Evolutionary conservation across 768 basidiomycete species (phyloP).

Genomic region (Sarcodon sp.): DNA sequence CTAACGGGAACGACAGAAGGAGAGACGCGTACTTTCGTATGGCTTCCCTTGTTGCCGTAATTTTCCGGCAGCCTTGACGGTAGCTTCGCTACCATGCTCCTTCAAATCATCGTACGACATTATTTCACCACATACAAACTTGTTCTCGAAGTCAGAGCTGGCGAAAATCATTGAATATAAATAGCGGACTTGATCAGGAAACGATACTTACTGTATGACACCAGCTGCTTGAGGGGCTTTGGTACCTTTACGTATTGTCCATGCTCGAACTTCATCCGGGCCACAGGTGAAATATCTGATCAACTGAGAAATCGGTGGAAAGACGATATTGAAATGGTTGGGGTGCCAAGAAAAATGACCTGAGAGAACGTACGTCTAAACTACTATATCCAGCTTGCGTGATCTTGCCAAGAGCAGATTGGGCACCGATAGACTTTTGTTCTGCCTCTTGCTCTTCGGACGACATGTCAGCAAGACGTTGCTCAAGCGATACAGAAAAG

Average conservation of each 20-base stretch:
- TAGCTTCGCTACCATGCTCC: conserved; percentile 80
- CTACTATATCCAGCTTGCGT: conserved; percentile 87
- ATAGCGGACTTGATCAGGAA: neutral
- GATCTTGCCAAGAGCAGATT: conserved; percentile 79
- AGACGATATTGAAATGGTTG: neutral
- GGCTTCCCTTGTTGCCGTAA: conserved; percentile 93
- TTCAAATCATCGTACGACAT: conserved; percentile 86
- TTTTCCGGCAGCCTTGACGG: conserved; percentile 93
- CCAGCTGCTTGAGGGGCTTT: conserved; percentile 97
- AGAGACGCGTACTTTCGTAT: conserved; percentile 63
- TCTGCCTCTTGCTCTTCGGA: conserved; percentile 66
- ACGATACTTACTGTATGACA: conserved; percentile 75
- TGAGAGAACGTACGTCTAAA: conserved; percentile 48
- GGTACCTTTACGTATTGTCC: conserved; percentile 90
- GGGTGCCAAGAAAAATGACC: neutral
- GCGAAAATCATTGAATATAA: neutral
- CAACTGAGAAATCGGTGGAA: conserved; percentile 30
- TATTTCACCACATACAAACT: conserved; percentile 96
- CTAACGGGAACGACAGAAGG: neutral
- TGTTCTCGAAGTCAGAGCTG: conserved; percentile 94
- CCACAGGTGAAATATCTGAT: conserved; percentile 98
- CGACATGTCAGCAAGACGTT: conserved; percentile 58
- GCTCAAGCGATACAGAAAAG: conserved; percentile 92
- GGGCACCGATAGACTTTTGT: conserved; percentile 62
- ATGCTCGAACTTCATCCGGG: conserved; percentile 92